phyloP scores from a whole-genome alignment of 75 land plant species.

The Larix kaempferi region DNA sequence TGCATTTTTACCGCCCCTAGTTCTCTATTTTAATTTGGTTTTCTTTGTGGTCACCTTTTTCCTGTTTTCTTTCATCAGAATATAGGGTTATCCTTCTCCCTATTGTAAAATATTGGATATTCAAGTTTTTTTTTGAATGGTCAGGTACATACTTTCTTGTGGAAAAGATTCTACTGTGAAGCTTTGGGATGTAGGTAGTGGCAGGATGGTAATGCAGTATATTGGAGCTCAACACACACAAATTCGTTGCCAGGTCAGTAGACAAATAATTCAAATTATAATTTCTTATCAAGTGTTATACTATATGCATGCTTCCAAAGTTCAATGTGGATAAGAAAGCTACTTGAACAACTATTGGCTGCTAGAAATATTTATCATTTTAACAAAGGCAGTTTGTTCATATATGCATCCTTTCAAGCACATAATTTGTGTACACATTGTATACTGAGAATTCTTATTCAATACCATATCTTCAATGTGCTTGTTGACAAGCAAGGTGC shows the following conservation, averaged over 20 bases:
- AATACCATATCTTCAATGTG: background rate
- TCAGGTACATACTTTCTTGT: constrained; percentile 85
- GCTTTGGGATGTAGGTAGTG: constrained; percentile 88
- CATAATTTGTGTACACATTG: background rate
- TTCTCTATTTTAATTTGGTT: background rate
- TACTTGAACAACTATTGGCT: background rate
- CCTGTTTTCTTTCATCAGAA: background rate
- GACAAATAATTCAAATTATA: background rate
- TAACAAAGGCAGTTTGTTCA: background rate
- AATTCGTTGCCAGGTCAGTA: constrained; percentile 72
- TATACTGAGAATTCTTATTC: background rate
- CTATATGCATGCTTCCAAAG: background rate
- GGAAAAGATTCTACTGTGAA: constrained; percentile 84
- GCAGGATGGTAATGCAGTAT: constrained; percentile 76
- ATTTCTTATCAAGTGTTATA: background rate
- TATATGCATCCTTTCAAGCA: background rate
- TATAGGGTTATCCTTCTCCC: background rate
- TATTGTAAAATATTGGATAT: background rate
- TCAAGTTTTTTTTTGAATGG: constrained; percentile 6
- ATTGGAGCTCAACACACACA: constrained; percentile 70
- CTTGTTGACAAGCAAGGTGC: background rate
- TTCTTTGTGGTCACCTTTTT: background rate
- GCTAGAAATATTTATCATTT: background rate
- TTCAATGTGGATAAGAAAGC: background rate
- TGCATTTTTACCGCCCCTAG: background rate